Evolutionary conservation across 2,329 filamentous ascomycete genomes (phyloP), one percentile per base, ranked within the genome.

Genomic region (Microascus cirrosus): DNA sequence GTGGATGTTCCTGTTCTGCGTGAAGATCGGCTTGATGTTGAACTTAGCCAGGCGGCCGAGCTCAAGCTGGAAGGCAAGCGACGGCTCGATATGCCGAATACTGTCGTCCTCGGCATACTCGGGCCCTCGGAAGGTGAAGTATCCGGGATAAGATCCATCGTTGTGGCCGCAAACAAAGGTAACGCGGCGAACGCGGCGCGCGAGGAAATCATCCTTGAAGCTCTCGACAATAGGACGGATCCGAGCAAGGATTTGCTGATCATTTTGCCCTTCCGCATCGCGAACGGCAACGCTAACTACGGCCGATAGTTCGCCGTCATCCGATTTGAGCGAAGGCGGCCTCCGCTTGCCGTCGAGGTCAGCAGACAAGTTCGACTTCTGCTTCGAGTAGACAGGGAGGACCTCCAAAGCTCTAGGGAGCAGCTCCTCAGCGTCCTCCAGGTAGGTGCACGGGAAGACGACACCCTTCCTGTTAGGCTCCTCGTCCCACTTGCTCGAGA

Each of bases 1-100:
- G 78, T 99, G 94, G 63, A 99, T 96, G 75, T 95, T 97, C 69
- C 95, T 89, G 80, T 99, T 99, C 75, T 97, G 92, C 0, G 94
- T 97, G 76, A 99, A 99, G 56, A 99, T 91, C 2, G 94, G 93
- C 77, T 92, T 95, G 75, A 97, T 95, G 77, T 91, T 86, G 83
- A 99, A 99, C 77, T 96, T 97, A 68, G 88, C 89, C 34, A 99
- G 83, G 71, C 94, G 89, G 60, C 86, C 87, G 62, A 99, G 85
- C 75, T 99, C 94, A 71, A 97, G 89, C 79, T 99, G 94, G 89
- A 97, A 99, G 68, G 94, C 92, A 72, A 96, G 81, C 58, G 94
- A 93, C 55, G 94, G 94, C 75, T 99, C 94, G 63, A 84, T 95
- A 79, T 99, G 93, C 77, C 94, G 93, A 68, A 99, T 97, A 72